Conservation (phyloP, 257 asterid genomes). For the Misopates orontium region DNA sequence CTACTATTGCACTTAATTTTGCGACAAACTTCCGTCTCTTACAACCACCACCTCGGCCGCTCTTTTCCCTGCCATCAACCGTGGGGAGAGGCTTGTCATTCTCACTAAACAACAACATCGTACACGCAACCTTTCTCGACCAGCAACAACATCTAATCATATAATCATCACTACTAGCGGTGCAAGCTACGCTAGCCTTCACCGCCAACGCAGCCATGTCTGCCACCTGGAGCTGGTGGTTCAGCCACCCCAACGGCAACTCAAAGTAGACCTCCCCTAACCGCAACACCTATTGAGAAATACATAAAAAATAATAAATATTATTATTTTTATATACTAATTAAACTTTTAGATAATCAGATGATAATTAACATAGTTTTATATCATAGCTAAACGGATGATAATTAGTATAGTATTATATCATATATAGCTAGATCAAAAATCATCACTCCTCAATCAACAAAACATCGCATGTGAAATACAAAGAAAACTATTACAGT, state of each 20-base stretch:
- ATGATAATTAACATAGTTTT: too few species aligned
- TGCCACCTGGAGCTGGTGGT: slow-evolving; percentile 53
- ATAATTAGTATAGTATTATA: too few species aligned
- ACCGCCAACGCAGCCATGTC: slow-evolving; percentile 82
- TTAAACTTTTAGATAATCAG: too few species aligned
- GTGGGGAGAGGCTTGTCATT: slow-evolving; percentile 35
- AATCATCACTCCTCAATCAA: too few species aligned
- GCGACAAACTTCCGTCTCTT: slow-evolving; percentile 47
- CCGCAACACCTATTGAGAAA: slow-evolving; percentile 57
- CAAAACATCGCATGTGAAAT: too few species aligned
- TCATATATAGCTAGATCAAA: too few species aligned
- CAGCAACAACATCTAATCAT: slow-evolving; percentile 32
- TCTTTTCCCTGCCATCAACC: slow-evolving; percentile 27
- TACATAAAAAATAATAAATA: too few species aligned
- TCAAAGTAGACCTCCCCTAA: slow-evolving; percentile 78
- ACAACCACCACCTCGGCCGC: slow-evolving; percentile 34
- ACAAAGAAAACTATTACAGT: too few species aligned
- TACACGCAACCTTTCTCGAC: slow-evolving; percentile 24
- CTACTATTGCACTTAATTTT: slow-evolving; percentile 30
- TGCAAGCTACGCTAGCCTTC: slow-evolving; percentile 68
- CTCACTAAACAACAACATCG: slow-evolving; percentile 29
- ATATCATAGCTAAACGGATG: too few species aligned
- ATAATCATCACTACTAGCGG: too few species aligned
- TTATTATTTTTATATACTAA: too few species aligned
- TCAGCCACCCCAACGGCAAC: slow-evolving; percentile 54